Percentiles rank a stretch among this genome's conserved stretches.
Evolutionary conservation across 1,139 yeast species (phyloP).

Genomic region (Blastobotrys buckinghamii): DNA sequence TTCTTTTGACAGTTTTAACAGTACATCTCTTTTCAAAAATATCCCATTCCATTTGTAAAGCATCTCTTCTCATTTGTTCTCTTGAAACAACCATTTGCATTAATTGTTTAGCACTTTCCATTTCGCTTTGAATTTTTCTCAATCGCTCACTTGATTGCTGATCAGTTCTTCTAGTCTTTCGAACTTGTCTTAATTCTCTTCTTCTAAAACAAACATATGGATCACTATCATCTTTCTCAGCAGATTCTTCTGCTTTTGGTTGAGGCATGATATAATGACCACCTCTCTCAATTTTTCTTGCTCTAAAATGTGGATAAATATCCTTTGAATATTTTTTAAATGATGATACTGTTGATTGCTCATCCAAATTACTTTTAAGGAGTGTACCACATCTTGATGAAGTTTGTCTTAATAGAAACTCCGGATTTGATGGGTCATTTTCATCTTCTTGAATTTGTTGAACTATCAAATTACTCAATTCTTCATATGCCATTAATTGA

Average conservation of each 20-base stretch:
- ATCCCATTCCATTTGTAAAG: conserved; percentile 52
- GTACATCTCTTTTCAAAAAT: conserved; percentile 66
- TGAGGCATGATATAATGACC: conserved; percentile 73
- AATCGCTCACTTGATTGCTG: conserved; percentile 82
- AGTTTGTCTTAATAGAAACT: conserved; percentile 26
- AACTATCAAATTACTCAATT: conserved; percentile 40
- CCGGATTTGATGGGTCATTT: conserved; percentile 33
- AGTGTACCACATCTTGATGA: conserved; percentile 15
- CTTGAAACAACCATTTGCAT: conserved; percentile 68
- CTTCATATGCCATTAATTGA: conserved; percentile 65
- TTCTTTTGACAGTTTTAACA: conserved; percentile 68
- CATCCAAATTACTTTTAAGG: conserved; percentile 9
- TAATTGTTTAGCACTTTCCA: conserved; percentile 69
- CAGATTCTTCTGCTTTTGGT: conserved; percentile 73
- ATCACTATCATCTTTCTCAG: conserved; percentile 84
- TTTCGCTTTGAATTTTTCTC: conserved; percentile 65
- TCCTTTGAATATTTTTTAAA: conserved; percentile 59
- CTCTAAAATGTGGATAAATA: conserved; percentile 79
- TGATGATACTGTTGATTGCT: conserved; percentile 38
- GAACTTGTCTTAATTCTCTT: conserved; percentile 90
- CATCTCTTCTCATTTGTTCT: conserved; percentile 57
- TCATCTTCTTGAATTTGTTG: conserved; percentile 28
- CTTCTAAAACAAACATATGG: conserved; percentile 95
- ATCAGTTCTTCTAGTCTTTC: conserved; percentile 95
- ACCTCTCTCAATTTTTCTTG: conserved; percentile 59